A percentile compares a stretch with the other conserved stretches of the same genome.
These are phyloP conservation scores for Halteria grandinella DNA, from an alignment of 73 alveolate genomes.

Conservation along the genomic window DNA sequence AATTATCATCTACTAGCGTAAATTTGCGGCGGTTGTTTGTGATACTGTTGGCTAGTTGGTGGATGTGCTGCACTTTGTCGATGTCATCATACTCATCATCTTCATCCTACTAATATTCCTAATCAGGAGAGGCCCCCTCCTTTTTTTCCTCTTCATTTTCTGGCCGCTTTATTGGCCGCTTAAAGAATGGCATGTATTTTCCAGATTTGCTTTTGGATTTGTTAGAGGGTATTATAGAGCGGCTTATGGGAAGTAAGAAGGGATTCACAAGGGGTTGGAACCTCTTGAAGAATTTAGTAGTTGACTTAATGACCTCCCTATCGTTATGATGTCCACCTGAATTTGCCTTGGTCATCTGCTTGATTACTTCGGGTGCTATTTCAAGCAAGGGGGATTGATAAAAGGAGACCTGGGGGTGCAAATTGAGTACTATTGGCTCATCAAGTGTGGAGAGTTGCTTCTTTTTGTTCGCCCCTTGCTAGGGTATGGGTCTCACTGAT, in stretches of 20 bases:
- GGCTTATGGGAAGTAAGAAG: neutral
- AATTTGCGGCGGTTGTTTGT: slow-evolving; percentile 78
- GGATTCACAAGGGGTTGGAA: slow-evolving; percentile 4
- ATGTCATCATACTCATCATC: neutral
- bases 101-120: neutral
- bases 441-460: neutral
- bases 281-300: neutral
- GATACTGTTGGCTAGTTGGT: neutral
- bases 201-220: neutral
- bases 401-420: slow-evolving; percentile 39
- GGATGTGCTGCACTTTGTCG: neutral
- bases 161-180: neutral
- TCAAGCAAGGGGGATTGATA: slow-evolving; percentile 24
- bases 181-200: neutral
- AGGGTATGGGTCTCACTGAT: no score
- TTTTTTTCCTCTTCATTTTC: no score
- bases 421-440: neutral
- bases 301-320: neutral
- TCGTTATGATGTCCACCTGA: no score
- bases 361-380: slow-evolving; percentile 17
- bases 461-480: no score
- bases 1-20: slow-evolving; percentile 80
- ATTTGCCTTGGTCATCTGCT: neutral
- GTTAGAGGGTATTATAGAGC: neutral
- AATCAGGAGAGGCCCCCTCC: no score